phyloP scores from a whole-genome alignment of 2,329 filamentous ascomycete genomes.

The Clonostachys rosea region DNA sequence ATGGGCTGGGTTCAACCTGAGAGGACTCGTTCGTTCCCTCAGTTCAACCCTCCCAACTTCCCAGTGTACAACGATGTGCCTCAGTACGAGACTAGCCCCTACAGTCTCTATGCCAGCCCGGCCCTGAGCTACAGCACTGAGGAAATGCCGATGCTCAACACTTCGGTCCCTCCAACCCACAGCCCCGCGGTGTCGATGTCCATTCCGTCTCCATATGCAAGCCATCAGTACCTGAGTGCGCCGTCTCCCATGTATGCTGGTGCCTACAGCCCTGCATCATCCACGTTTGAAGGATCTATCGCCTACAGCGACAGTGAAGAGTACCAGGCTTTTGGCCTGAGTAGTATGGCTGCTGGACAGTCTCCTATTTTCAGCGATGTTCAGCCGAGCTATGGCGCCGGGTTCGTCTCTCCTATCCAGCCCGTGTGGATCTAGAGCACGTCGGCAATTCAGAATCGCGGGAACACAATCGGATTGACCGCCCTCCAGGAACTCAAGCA shows the following conservation, averaged over 20 bases:
- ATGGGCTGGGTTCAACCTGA: slow-evolving; percentile 63
- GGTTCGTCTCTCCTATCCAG: slow-evolving; percentile 61
- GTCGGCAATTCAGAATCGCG: slow-evolving; percentile 28
- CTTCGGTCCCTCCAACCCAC: slow-evolving; percentile 37
- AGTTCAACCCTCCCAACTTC: slow-evolving; percentile 53
- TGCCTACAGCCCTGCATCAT: slow-evolving; percentile 58
- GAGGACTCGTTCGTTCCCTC: slow-evolving; percentile 55
- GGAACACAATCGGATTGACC: slow-evolving; percentile 50
- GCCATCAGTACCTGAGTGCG: slow-evolving; percentile 56
- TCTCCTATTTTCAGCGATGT: slow-evolving; percentile 39
- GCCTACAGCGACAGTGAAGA: slow-evolving; percentile 61
- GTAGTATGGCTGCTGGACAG: slow-evolving; percentile 34
- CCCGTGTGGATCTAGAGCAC: slow-evolving; percentile 54
- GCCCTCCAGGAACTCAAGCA: slow-evolving; percentile 11
- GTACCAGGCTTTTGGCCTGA: slow-evolving; percentile 42
- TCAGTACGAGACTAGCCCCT: slow-evolving; percentile 25
- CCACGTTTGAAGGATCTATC: slow-evolving; percentile 57
- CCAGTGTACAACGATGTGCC: slow-evolving; percentile 36
- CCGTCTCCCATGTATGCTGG: slow-evolving; percentile 56
- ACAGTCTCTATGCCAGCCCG: slow-evolving; percentile 50
- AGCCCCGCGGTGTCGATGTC: slow-evolving; percentile 49
- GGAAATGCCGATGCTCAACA: slow-evolving; percentile 51
- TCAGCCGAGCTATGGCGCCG: slow-evolving; percentile 36
- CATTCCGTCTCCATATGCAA: slow-evolving; percentile 49
- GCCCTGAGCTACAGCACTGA: slow-evolving; percentile 62